These are phyloP conservation scores for Didymella lethalis DNA, from an alignment of 2,329 filamentous ascomycete genomes.

Conservation along the genomic window DNA sequence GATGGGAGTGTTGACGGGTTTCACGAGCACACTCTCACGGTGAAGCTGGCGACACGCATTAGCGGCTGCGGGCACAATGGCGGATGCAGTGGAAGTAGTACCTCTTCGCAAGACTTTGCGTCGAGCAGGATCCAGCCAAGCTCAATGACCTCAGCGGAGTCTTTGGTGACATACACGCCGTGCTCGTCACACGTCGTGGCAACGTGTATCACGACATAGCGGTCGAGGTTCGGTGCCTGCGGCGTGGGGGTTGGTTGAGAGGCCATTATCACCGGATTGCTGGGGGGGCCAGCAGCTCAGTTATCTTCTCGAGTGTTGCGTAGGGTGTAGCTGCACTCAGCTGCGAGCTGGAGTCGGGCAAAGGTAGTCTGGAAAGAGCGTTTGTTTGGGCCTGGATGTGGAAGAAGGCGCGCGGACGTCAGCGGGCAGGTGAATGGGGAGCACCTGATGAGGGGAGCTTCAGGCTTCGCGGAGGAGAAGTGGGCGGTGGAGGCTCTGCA, in stretches of 20 bases:
- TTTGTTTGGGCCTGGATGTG: constrained; percentile 19
- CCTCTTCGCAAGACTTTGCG: constrained; percentile 90
- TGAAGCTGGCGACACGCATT: constrained; percentile 71
- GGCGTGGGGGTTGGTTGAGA: constrained; percentile 41
- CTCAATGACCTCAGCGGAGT: constrained; percentile 99
- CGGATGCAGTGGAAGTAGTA: constrained; percentile 49
- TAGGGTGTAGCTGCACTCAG: constrained; percentile 18
- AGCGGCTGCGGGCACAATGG: constrained; percentile 29
- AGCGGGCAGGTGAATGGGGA: constrained; percentile 38
- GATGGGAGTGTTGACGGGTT: constrained; percentile 98
- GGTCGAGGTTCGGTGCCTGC: constrained; percentile 70
- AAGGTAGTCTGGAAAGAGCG: constrained; percentile 22
- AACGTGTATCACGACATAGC: constrained; percentile 97
- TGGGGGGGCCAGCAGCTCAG: constrained; percentile 18
- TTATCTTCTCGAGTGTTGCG: constrained; percentile 5
- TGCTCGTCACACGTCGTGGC: constrained; percentile 99
- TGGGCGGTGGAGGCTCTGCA: constrained; percentile 27
- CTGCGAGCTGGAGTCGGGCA: constrained; percentile 22
- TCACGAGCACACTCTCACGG: constrained; percentile 95
- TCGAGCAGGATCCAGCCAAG: constrained; percentile 97
- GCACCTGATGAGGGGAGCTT: constrained; percentile 27
- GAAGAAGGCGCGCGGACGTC: constrained; percentile 30
- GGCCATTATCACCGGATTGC: constrained; percentile 33
- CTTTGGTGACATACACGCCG: constrained; percentile 98
- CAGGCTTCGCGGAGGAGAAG: constrained; percentile 31